phyloP scores from a whole-genome alignment of 73 alveolate genomes.

The Paramecium pentaurelia region DNA sequence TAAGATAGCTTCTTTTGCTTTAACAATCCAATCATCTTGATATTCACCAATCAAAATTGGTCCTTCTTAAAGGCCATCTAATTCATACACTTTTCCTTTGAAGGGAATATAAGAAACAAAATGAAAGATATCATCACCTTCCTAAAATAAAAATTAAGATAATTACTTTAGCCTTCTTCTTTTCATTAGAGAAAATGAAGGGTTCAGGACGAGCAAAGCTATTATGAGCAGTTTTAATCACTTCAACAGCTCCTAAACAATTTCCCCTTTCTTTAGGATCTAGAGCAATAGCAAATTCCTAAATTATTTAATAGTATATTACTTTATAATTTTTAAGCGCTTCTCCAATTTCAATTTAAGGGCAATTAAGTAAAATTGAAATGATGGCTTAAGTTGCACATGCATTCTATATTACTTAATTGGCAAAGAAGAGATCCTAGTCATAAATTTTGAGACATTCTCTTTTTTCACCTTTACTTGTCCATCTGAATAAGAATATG shows the following conservation, averaged over 20 bases:
- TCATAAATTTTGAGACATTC: constrained; percentile 81
- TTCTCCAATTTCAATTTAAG: constrained; percentile 89
- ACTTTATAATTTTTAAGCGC: constrained; percentile 83
- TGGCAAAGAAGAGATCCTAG: constrained; percentile 92
- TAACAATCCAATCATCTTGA: constrained; percentile 64
- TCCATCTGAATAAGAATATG: constrained; percentile 89
- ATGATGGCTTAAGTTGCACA: constrained; percentile 97
- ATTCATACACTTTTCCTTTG: constrained; percentile 87
- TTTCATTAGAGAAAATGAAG: constrained; percentile 76
- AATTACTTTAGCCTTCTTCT: constrained; percentile 49
- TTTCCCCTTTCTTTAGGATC: constrained; percentile 81
- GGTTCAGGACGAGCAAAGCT: constrained; percentile 92
- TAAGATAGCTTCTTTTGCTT: constrained; percentile 46
- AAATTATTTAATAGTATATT: background rate
- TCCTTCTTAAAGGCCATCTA: constrained; percentile 95
- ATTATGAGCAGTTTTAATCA: constrained; percentile 84
- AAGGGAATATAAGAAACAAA: constrained; percentile 92
- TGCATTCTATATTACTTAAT: constrained; percentile 90
- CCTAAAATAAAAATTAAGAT: constrained; percentile 36
- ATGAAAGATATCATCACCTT: constrained; percentile 94
- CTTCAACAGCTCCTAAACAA: constrained; percentile 82
- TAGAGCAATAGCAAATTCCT: constrained; percentile 75
- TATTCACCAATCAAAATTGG: constrained; percentile 88
- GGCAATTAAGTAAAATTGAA: constrained; percentile 80
- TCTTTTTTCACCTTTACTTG: constrained; percentile 74